Evolutionary conservation across 73 alveolate genomes (phyloP), one percentile per base, ranked within the genome.

Genomic region (Paramecium sexaurelia): DNA sequence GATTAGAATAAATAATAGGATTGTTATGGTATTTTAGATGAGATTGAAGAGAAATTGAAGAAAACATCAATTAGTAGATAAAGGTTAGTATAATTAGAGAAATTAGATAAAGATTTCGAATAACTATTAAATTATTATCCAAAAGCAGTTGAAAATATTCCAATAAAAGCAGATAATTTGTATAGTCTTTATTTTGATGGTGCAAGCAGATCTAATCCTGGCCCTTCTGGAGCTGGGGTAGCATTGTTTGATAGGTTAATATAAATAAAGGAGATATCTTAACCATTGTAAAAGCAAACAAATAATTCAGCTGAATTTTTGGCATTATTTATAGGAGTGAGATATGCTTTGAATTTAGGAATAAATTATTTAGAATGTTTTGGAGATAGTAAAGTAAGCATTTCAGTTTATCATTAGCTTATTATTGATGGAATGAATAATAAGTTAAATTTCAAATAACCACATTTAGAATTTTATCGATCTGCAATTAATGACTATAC

Each of bases 171-270:
- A 15, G 67, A 51, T 0, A 51, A 51, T 17, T 11, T 26, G 6
- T 61, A 61, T 27, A 61, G 27, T 2, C 4, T 61, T 13, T 61
- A 61, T 32, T 61, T 61, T 61, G 43, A 61, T 26, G 83, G 83
- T 61, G 83, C 83, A 22, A 61, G 83, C 26, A 61, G n/a, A 61
- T 29, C 39, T 61, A 61, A 61, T 26, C 83, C 83, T 11, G 83
- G 83, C 19, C 39, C 39, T 2, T 41, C 83, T 22, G 83, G 83
- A 1, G 47, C 26, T 29, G 83, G 83, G 5, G 13, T 61, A 61
- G 83, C 83, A 29, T 61, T 61, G 26, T 61, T 61, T 61, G 39
- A 61, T 29, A 61, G 26, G 11, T 26, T 61, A 45, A 26, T 13
- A 61, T 61, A 4, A 32, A 61, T 61, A 2, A 61, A 61, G n/a